Evolutionary conservation across 1,284 basidiomycete genomes (phyloP).

Genomic region (Apiotrichum gamsii): DNA sequence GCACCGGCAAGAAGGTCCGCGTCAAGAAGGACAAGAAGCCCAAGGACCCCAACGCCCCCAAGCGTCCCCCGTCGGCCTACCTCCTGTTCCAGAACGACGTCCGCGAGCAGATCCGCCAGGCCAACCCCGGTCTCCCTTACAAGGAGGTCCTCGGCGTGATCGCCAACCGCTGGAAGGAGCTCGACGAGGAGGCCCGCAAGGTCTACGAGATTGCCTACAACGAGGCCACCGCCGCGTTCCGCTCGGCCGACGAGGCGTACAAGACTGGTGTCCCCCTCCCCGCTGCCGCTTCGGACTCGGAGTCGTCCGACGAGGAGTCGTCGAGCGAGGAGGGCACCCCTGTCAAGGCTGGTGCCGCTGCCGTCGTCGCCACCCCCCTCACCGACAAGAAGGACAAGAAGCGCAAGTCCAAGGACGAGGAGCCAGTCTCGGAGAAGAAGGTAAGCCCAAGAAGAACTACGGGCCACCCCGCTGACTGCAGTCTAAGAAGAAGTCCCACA

Average conservation of each 20-base stretch:
- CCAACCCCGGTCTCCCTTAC: slow-evolving; percentile 62
- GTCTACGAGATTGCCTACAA: slow-evolving; percentile 31
- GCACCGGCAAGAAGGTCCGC: slow-evolving; percentile 24
- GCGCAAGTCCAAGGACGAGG: neutral
- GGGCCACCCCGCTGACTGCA: too few relatives aligned
- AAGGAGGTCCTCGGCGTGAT: slow-evolving; percentile 67
- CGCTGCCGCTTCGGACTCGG: neutral
- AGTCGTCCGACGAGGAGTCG: slow-evolving; percentile 9
- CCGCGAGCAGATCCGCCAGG: slow-evolving; percentile 55
- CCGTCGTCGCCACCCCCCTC: slow-evolving; percentile 14
- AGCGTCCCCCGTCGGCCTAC: slow-evolving; percentile 89
- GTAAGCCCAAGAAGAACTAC: too few relatives aligned
- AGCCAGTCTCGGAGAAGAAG: too few relatives aligned
- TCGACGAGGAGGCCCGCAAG: slow-evolving; percentile 65
- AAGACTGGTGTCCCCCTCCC: slow-evolving; percentile 4
- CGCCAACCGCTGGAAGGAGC: slow-evolving; percentile 64
- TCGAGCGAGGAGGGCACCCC: slow-evolving; percentile 14
- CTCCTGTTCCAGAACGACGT: slow-evolving; percentile 92
- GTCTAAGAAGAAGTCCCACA: too few relatives aligned
- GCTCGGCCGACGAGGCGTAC: slow-evolving; percentile 26
- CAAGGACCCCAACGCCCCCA: slow-evolving; percentile 90
- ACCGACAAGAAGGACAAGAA: neutral
- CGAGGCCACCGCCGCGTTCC: slow-evolving; percentile 22
- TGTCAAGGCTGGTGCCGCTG: slow-evolving; percentile 14
- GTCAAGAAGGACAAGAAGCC: slow-evolving; percentile 48